Evolutionary conservation across 176 grass and related monocot species (phyloP).

Genomic region (Panicum miliaceum): DNA sequence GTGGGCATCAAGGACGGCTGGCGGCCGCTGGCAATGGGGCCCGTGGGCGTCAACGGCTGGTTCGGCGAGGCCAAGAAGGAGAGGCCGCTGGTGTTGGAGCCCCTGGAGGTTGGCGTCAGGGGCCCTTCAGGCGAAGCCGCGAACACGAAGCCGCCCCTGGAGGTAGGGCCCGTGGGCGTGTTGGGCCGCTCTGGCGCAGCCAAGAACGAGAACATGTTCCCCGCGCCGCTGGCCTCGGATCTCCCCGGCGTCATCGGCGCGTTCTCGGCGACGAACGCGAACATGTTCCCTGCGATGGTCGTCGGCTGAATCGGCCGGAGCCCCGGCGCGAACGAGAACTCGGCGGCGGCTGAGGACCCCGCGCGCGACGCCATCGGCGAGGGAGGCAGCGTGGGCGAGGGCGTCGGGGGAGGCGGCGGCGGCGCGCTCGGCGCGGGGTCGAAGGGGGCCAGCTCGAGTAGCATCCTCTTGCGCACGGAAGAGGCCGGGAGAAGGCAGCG

Average conservation of each 20-base stretch:
- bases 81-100: constrained; percentile 9
- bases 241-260: not conserved
- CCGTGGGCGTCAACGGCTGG: constrained; percentile 5
- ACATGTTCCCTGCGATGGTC: not conserved
- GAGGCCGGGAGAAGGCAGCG: constrained; percentile 36
- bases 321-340: constrained; percentile 31
- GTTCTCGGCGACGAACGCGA: constrained; percentile 12
- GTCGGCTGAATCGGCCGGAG: not conserved
- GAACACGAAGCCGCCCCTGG: constrained; percentile 32
- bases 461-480: constrained; percentile 44
- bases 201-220: constrained; percentile 15
- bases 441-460: constrained; percentile 39
- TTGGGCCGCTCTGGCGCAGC: not conserved
- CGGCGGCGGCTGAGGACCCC: not conserved
- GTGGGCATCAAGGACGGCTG: constrained; percentile 7
- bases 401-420: not conserved
- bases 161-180: constrained; percentile 23
- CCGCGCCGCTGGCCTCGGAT: not conserved
- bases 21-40: not conserved
- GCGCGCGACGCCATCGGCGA: not conserved
- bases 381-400: not conserved
- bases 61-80: constrained; percentile 25
- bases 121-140: not conserved
- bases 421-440: not conserved
- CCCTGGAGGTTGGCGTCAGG: constrained; percentile 11